Evolutionary conservation across 2,329 filamentous ascomycete species (phyloP).

Genomic region (Exophiala calicioides): DNA sequence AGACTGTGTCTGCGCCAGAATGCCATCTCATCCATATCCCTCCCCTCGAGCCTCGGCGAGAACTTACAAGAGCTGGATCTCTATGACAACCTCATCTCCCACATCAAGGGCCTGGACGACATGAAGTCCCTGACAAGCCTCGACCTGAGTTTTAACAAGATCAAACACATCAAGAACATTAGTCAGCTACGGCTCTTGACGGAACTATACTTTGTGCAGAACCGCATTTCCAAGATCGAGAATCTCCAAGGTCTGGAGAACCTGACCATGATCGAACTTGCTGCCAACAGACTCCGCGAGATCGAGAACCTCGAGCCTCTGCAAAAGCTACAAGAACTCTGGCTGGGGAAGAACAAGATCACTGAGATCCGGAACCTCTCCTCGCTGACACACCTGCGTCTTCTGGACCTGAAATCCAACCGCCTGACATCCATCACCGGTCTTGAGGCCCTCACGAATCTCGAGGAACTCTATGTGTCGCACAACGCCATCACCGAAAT

Average conservation of each 20-base stretch:
- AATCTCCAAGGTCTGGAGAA: conserved; percentile 73
- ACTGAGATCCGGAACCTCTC: conserved; percentile 74
- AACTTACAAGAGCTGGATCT: conserved; percentile 84
- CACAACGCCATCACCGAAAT: conserved; percentile 86
- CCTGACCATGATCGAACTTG: conserved; percentile 82
- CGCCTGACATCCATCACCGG: conserved; percentile 78
- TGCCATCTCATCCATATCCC: conserved; percentile 75
- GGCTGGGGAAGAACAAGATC: conserved; percentile 97
- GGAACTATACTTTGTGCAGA: conserved; percentile 90
- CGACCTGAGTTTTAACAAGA: conserved; percentile 97
- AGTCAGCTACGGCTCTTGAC: conserved; percentile 73
- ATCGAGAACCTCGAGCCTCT: conserved; percentile 82
- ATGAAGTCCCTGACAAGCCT: conserved; percentile 74
- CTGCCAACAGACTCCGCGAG: conserved; percentile 86
- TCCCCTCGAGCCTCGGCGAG: conserved; percentile 65
- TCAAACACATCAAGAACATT: conserved; percentile 95
- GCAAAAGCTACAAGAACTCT: conserved; percentile 78
- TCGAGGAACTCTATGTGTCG: conserved; percentile 94
- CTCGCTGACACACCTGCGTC: conserved; percentile 75
- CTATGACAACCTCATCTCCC: conserved; percentile 92
- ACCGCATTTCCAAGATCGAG: conserved; percentile 88
- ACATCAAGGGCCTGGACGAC: conserved; percentile 79
- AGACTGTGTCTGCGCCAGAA: conserved; percentile 92
- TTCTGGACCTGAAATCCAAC: conserved; percentile 94
- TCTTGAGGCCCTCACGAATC: conserved; percentile 68